Base-by-base conservation (phyloP, 345 rosid species). In the Sapria himalayana region DNA sequence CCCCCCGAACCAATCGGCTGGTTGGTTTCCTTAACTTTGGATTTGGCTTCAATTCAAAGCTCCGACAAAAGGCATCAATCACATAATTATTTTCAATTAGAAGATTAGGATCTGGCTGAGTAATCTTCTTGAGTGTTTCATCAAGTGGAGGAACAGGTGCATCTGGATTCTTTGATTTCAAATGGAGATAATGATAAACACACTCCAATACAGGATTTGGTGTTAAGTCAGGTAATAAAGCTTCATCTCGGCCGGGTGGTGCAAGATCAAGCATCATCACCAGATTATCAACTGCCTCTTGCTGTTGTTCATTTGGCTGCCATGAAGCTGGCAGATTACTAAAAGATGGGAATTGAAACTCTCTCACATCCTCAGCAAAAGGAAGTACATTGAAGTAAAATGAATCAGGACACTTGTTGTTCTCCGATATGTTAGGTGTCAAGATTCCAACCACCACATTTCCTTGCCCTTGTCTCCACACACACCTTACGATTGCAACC, bases 121-220 rank as follows among this genome's bases (percentile, higher is more conserved):
- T 65, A 19, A 81, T 56, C 52, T 45, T 78, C 67, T 62, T 81
- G 43, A 81, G 72, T 42, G 89, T 62, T 54, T 57, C 62, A 64
- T 81, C 89, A 41, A 81, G 39, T 29, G 76, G 85, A 25, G 97
- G 85, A 33, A 78, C 75, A 48, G 72, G 62, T 43, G 82, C 80
- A 69, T 76, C 79, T 22, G 64, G 58, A 15, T 67, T 47, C 70
- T 61, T 72, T 14, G 86, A 78, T 64, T 79, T 89, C 62, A 82
- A 49, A 50, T 89, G 93, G 33, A 89, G 75, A 55, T 55, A 63
- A 50, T 55, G 59, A 56, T 72, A 82, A 60, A 74, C 82, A 2
- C 84, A 75, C 96, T 79, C 77, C 48, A 89, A 61, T 55, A 79
- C 64, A 33, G 86, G 95, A 62, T 89, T 89, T 24, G 93, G 94